phyloP scores from a whole-genome alignment of 129 eudicot genomes.

The Calendula officinalis region DNA sequence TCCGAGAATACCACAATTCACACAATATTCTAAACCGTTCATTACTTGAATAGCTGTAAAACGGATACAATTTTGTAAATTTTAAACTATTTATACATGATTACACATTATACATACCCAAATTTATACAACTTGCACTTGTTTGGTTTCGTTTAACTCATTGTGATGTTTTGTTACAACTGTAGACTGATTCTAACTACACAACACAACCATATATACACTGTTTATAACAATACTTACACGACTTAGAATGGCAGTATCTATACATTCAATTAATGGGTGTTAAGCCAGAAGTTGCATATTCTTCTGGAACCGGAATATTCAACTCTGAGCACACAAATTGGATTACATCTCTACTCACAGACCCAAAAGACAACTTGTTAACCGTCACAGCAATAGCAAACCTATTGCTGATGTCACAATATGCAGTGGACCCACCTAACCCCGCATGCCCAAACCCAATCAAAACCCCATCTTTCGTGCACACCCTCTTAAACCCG shows the following conservation, averaged over 20 bases:
- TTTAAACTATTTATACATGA: too few relatives aligned
- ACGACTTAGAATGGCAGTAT: neutral
- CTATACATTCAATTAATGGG: slow-evolving; percentile 32
- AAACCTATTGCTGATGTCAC: slow-evolving; percentile 67
- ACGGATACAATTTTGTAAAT: too few relatives aligned
- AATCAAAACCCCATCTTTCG: slow-evolving; percentile 57
- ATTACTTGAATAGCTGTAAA: too few relatives aligned
- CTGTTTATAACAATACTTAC: neutral
- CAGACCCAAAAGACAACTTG: slow-evolving; percentile 81
- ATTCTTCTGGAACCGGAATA: slow-evolving; percentile 63
- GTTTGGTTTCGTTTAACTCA: too few relatives aligned
- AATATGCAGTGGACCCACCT: slow-evolving; percentile 91
- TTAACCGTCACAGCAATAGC: slow-evolving; percentile 79
- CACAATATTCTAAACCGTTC: too few relatives aligned
- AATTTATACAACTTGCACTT: too few relatives aligned
- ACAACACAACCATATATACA: slow-evolving; percentile 1
- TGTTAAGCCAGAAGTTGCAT: slow-evolving; percentile 31
- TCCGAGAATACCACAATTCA: too few relatives aligned
- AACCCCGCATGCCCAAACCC: slow-evolving; percentile 92
- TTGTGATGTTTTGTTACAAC: too few relatives aligned
- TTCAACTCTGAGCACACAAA: slow-evolving; percentile 74
- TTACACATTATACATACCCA: too few relatives aligned
- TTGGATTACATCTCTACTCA: slow-evolving; percentile 62
- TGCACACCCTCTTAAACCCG: slow-evolving; percentile 61
- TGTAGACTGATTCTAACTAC: slow-evolving; percentile 8